Evolutionary conservation across 208 protist genomes (phyloP).

Genomic region (Leishmania mexicana): DNA sequence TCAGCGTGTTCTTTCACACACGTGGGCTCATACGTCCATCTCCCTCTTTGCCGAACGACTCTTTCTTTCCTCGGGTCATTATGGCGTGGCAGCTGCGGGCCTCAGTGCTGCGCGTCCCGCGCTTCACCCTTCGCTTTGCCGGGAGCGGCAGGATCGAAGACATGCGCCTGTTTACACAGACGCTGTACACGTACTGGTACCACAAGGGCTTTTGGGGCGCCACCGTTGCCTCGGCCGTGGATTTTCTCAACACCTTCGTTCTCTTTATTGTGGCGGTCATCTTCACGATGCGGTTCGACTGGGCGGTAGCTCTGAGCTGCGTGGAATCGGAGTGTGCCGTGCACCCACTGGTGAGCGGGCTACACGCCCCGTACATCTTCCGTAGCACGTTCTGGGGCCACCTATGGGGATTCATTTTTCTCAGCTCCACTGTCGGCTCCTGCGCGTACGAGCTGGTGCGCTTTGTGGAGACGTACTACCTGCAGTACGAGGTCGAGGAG

Average conservation of each 20-base stretch:
- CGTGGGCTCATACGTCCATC: neutral
- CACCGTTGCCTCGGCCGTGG: slow-evolving; percentile 51
- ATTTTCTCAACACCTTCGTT: slow-evolving; percentile 70
- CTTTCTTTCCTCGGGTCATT: neutral
- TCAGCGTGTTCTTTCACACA: neutral
- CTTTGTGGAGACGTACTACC: slow-evolving; percentile 49
- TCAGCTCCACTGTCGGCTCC: slow-evolving; percentile 43
- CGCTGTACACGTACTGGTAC: slow-evolving; percentile 75
- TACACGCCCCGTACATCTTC: slow-evolving; percentile 53
- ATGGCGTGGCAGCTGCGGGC: slow-evolving; percentile 30
- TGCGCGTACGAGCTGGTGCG: slow-evolving; percentile 60
- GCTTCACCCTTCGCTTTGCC: slow-evolving; percentile 49
- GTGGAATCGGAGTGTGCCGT: slow-evolving; percentile 57
- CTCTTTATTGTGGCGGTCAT: slow-evolving; percentile 53
- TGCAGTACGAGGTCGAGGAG: slow-evolving; percentile 55
- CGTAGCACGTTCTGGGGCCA: slow-evolving; percentile 26
- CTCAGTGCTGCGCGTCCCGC: slow-evolving; percentile 23
- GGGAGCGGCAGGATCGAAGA: slow-evolving; percentile 62
- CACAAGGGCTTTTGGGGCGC: slow-evolving; percentile 75
- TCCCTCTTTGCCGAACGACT: neutral
- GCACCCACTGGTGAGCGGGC: slow-evolving; percentile 35
- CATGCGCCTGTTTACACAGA: slow-evolving; percentile 69
- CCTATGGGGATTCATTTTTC: slow-evolving; percentile 40
- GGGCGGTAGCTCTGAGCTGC: slow-evolving; percentile 57
- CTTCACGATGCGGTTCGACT: slow-evolving; percentile 71